phyloP scores from a whole-genome alignment of 495 filamentous ascomycete species.

The Aspergillus funiculosus region DNA sequence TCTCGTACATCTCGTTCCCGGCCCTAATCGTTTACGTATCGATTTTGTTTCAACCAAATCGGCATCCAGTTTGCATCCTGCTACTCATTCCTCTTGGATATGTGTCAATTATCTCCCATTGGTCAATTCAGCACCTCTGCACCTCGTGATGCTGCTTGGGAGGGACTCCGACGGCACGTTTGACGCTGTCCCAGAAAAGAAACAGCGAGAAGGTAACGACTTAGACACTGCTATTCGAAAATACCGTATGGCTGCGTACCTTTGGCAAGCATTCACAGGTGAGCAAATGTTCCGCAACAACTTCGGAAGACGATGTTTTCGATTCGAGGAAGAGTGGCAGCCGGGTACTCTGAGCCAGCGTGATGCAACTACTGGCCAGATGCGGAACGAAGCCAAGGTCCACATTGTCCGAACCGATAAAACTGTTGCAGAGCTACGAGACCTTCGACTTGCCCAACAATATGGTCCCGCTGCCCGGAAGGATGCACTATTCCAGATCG shows the following conservation, averaged over 20 bases:
- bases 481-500: conserved; percentile 68
- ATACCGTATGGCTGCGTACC: conserved; percentile 83
- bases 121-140: conserved; percentile 67
- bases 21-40: conserved; percentile 77
- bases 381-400: conserved; percentile 85
- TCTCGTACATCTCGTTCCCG: conserved; percentile 77
- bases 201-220: conserved; percentile 71
- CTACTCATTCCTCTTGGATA: conserved; percentile 69
- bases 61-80: conserved; percentile 59
- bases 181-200: conserved; percentile 70
- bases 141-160: conserved; percentile 76
- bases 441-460: conserved; percentile 77
- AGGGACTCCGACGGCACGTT: conserved; percentile 85
- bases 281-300: conserved; percentile 90
- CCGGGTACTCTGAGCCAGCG: conserved; percentile 66
- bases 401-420: conserved; percentile 78
- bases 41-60: conserved; percentile 81
- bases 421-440: conserved; percentile 75
- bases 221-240: conserved; percentile 76
- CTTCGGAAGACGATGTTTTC: conserved; percentile 75
- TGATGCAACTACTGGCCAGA: conserved; percentile 59
- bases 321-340: conserved; percentile 92
- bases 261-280: conserved; percentile 93
- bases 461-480: conserved; percentile 58
- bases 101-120: conserved; percentile 80